phyloP scores from a whole-genome alignment of 257 asterid genomes.

The Salvia splendens region DNA sequence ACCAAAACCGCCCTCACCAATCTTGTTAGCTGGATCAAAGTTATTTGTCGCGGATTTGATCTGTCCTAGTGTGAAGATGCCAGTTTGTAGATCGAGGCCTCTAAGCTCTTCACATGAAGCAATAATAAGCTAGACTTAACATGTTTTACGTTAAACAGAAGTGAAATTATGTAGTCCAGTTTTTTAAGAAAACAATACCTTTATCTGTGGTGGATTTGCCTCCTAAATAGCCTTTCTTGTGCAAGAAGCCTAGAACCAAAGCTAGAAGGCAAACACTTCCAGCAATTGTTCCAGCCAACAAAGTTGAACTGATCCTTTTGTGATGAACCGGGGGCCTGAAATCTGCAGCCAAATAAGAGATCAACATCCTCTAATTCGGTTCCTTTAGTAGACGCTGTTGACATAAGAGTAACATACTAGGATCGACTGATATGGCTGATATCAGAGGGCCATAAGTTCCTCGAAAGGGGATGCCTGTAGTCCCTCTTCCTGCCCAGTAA shows the following conservation, averaged over 20 bases:
- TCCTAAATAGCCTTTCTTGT: constrained; percentile 48
- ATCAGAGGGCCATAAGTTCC: constrained; percentile 87
- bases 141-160: no score
- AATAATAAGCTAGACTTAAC: background rate
- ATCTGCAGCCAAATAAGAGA: constrained; percentile 46
- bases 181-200: constrained; percentile 43
- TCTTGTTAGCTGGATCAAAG: constrained; percentile 78
- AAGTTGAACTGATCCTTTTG: constrained; percentile 35
- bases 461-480: constrained; percentile 82
- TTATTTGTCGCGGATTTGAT: constrained; percentile 82
- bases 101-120: constrained; percentile 58
- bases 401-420: constrained; percentile 55
- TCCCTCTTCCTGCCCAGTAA: constrained; percentile 92
- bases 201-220: constrained; percentile 52
- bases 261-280: constrained; percentile 52
- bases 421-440: constrained; percentile 85
- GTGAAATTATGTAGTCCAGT: no score
- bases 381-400: background rate
- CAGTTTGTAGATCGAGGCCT: constrained; percentile 82
- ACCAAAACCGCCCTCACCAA: constrained; percentile 97
- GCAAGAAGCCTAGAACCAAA: constrained; percentile 49
- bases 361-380: background rate
- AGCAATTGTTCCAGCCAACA: constrained; percentile 48
- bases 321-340: constrained; percentile 63
- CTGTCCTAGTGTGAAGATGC: constrained; percentile 70